phyloP scores from a whole-genome alignment of 2,329 filamentous ascomycete genomes.

The Grosmannia huntii region DNA sequence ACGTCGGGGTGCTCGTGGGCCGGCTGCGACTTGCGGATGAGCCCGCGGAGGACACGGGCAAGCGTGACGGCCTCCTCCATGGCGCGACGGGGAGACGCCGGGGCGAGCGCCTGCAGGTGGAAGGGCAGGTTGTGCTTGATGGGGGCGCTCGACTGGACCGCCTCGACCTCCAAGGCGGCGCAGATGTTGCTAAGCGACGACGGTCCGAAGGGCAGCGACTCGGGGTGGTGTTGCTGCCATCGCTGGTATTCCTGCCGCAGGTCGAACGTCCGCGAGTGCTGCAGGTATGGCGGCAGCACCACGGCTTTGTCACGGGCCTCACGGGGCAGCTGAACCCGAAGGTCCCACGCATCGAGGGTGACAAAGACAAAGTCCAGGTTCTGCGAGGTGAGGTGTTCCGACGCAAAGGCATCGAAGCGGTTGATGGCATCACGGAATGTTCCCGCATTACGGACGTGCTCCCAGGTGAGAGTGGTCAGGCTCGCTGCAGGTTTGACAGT shows the following conservation, averaged over 20 bases:
- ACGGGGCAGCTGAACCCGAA: conserved; percentile 91
- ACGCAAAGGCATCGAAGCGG: conserved; percentile 86
- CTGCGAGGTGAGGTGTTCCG: conserved; percentile 79
- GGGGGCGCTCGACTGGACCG: conserved; percentile 90
- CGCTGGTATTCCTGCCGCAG: conserved; percentile 94
- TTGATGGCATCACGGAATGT: conserved; percentile 95
- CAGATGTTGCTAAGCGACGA: conserved; percentile 96
- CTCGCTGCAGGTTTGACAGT: conserved; percentile 48
- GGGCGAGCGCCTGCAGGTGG: conserved; percentile 89
- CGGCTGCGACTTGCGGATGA: conserved; percentile 94
- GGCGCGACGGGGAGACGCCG: conserved; percentile 85
- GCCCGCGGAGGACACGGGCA: conserved; percentile 76
- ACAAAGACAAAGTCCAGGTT: conserved; percentile 97
- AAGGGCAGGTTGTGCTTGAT: conserved; percentile 99
- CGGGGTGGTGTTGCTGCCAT: conserved; percentile 97
- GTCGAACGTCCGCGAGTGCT: conserved; percentile 96
- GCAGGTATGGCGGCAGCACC: conserved; percentile 87
- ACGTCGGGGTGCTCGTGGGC: conserved; percentile 90
- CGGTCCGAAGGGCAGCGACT: conserved; percentile 91
- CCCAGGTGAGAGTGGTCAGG: conserved; percentile 95
- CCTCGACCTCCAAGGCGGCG: conserved; percentile 93
- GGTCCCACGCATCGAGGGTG: conserved; percentile 95
- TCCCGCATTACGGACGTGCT: conserved; percentile 94
- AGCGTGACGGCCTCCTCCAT: conserved; percentile 97
- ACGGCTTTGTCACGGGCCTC: conserved; percentile 98